Percentiles rank a stretch among this genome's conserved stretches.
Conservation (phyloP, 2,329 filamentous ascomycete genomes). For the Colletotrichum sp. region DNA sequence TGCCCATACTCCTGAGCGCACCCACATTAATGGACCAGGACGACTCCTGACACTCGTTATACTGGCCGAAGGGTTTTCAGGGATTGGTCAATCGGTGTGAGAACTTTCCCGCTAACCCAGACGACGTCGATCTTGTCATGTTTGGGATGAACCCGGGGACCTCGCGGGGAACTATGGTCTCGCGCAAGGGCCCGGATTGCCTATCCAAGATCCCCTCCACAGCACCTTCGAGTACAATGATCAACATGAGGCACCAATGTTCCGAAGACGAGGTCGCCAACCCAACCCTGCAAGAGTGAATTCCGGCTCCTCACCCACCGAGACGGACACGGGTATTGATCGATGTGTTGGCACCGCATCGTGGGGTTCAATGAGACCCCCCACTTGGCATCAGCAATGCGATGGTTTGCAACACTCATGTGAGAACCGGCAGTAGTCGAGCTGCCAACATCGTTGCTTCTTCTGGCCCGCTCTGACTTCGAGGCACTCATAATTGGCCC, state of each 20-base stretch:
- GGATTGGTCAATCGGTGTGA: neutral
- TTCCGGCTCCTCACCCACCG: neutral
- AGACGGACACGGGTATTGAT: neutral
- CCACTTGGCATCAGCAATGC: neutral
- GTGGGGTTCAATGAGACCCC: neutral
- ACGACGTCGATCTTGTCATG: neutral
- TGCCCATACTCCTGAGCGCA: neutral
- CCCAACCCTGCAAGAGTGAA: neutral
- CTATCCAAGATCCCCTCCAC: neutral
- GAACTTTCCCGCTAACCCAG: neutral
- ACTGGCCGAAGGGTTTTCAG: neutral
- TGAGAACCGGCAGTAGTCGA: neutral
- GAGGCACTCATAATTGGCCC: neutral
- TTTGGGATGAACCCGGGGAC: neutral
- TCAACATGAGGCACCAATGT: neutral
- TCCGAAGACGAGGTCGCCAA: neutral
- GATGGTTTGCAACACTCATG: neutral
- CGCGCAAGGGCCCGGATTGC: neutral
- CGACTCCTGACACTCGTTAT: neutral
- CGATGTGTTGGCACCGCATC: conserved; percentile 3
- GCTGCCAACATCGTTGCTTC: neutral
- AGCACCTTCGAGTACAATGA: neutral
- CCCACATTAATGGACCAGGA: neutral
- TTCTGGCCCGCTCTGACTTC: neutral
- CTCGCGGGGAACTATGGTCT: neutral